Evolutionary conservation across 805 yeast species (phyloP), one percentile per base, ranked within the genome.

Genomic region (Candida khao-thaluensis): DNA sequence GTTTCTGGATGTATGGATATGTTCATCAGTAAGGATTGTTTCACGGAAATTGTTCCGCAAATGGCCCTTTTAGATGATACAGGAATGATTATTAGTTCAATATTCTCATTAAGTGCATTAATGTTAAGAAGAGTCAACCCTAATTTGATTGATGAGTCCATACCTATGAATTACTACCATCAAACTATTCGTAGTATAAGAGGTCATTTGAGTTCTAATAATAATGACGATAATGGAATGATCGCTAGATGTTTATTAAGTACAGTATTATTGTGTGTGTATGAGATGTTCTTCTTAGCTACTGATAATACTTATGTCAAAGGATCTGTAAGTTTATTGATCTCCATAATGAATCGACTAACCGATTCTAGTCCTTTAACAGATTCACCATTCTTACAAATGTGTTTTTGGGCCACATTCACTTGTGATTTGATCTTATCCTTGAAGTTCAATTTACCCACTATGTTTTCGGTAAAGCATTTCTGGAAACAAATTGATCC

Each of bases 1-100:
- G 44, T 62, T 11, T 53, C 69, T 4, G 42, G 44, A 12, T 53
- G 56, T 35, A 51, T 66, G 35, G 71, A 67, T 40, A 52, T 62
- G 27, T 64, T 64, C 32, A 48, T 64, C 31, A 55, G 56, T 1
- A 52, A 51, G 16, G 57, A 57, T 16, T 48, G 54, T 11, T 67
- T 62, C 43, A 49, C 52, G 21, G 56, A 54, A 20, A 49, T 67
- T 3, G 52, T 67, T 1, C 58, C 71, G 2, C 62, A 62, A 37
- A 39, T 67, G 42, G 69, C 72, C 3, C 45, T 67, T 16, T 46
- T 54, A 34, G 72, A 67, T 39, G 70, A 66, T 7, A 62, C 71
- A 2, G 52, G 62, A 17, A 57, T 66, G 64, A 51, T 67, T n/a
- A 33, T 62, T 14, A 56, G 60, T 47, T 51, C 67, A n/a, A 60